Conservation (phyloP, 2,329 filamentous ascomycete genomes). For the Scytalidium sp. region DNA sequence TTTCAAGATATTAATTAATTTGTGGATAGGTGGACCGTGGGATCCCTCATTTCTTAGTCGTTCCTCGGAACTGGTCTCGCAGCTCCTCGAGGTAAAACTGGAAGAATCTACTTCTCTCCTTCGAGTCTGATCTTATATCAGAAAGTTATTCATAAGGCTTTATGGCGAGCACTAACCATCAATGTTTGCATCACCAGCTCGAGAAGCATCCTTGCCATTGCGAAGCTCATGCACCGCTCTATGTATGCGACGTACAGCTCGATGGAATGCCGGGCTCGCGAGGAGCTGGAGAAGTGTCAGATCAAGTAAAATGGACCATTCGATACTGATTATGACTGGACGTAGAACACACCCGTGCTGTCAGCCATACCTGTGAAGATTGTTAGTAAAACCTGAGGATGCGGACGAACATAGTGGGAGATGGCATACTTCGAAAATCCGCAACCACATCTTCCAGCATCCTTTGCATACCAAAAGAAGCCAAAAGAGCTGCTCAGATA, state of each 20-base stretch:
- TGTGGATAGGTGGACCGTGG: too few species aligned
- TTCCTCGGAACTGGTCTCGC: conserved; percentile 38
- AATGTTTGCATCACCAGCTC: conserved; percentile 45
- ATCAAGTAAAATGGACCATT: neutral
- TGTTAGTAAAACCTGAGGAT: conserved; percentile 4
- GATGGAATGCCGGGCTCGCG: conserved; percentile 51
- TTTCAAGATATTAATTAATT: neutral
- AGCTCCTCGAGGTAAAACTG: conserved; percentile 52
- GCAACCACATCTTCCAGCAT: conserved; percentile 35
- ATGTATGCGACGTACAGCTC: conserved; percentile 47
- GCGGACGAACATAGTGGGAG: neutral
- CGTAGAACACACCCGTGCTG: conserved; percentile 16
- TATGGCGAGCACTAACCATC: conserved; percentile 28
- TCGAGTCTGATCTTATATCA: neutral
- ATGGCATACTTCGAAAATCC: conserved; percentile 33
- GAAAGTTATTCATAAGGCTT: conserved; percentile 8
- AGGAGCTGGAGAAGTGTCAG: conserved; percentile 40
- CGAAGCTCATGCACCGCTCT: conserved; percentile 31
- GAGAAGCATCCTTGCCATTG: conserved; percentile 44
- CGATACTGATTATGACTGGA: neutral
- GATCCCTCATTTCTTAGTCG: conserved; percentile 19
- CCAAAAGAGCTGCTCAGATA: too few species aligned
- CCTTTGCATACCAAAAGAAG: too few species aligned
- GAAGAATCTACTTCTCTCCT: conserved; percentile 32
- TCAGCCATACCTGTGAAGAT: conserved; percentile 20